A percentile compares a stretch with the other conserved stretches of the same genome.
Conservation (phyloP, 2,329 filamentous ascomycete genomes). For the Blastomyces percursus region DNA sequence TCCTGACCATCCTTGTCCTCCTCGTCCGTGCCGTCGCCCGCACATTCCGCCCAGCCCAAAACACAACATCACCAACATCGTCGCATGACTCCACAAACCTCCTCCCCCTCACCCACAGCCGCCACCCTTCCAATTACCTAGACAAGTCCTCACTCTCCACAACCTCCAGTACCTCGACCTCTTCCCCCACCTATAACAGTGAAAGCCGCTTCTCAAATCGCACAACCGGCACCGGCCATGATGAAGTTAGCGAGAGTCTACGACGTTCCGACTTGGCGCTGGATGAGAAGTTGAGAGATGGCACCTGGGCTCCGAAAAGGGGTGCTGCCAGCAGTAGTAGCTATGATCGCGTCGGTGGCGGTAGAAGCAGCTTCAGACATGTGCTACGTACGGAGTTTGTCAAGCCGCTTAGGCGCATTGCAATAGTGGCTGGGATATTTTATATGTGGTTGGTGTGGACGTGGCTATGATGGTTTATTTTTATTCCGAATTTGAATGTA, state of each 20-base stretch:
- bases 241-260: slow-evolving; percentile 28
- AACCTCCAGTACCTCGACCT: slow-evolving; percentile 8
- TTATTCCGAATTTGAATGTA: background rate
- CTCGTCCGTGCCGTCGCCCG: slow-evolving; percentile 33
- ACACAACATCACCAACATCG: slow-evolving; percentile 7
- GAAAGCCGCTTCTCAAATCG: slow-evolving; percentile 11
- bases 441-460: slow-evolving; percentile 58
- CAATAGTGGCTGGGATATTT: slow-evolving; percentile 50
- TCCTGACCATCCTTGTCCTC: slow-evolving; percentile 41
- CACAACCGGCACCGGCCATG: slow-evolving; percentile 2
- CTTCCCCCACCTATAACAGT: slow-evolving; percentile 1
- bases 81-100: slow-evolving; percentile 14
- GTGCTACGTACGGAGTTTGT: slow-evolving; percentile 51
- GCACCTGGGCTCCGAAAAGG: slow-evolving; percentile 7
- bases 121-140: slow-evolving; percentile 21
- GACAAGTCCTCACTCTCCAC: slow-evolving; percentile 18
- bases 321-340: background rate
- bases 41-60: slow-evolving; percentile 17
- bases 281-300: slow-evolving; percentile 24
- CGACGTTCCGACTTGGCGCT: slow-evolving; percentile 18
- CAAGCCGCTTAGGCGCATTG: slow-evolving; percentile 51
- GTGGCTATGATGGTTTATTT: slow-evolving; percentile 35
- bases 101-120: slow-evolving; percentile 22
- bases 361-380: slow-evolving; percentile 24
- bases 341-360: slow-evolving; percentile 12